Evolutionary conservation across 2,329 filamentous ascomycete genomes (phyloP), one percentile per base, ranked within the genome.

Genomic region (Trichoderma atroviride): DNA sequence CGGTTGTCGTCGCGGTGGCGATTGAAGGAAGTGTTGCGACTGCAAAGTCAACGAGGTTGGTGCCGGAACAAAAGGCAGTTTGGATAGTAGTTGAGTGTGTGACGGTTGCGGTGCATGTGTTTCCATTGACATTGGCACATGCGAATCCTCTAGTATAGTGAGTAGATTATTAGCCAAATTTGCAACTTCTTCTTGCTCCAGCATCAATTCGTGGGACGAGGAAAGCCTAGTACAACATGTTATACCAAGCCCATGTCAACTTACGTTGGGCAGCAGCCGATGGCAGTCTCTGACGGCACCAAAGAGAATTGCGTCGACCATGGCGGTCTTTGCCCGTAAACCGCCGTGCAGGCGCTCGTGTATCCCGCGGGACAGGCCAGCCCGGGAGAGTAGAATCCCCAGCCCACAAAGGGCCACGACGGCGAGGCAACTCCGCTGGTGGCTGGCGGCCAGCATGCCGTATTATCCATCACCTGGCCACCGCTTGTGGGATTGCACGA

Each of bases 351-450:
- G 1, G 77, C 75, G 5, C 77, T 73, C 16, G 68, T 72, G 70
- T 79, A 78, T 10, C 78, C 79, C 4, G 62, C 59, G 0, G 79
- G 79, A 64, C 79, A 80, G 1, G 70, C 68, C 11, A 79, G 40
- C 0, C 78, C 79, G 0, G 79, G 79, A 4, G 78, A 80, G 67
- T 80, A 80, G 67, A 78, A 79, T 7, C 79, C 78, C 76, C 78
- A 77, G 29, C 78, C 78, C 10, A 68, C 60, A 16, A 80, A 66
- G 5, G 75, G 71, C 3, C 68, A 68, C 0, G 43, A 35, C 1
- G 75, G 73, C 1, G 70, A 61, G 2, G 60, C 60, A 5, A 70
- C 70, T 5, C 69, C 70, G 14, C 66, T 52, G 0, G 68, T 68
- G 2, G 68, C 74, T n/a, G 74, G 37, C 3, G 78, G 77, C 78